These are phyloP conservation scores for Moesziomyces globuligerus DNA, from an alignment of 1,284 basidiomycete genomes.

Conservation along the genomic window DNA sequence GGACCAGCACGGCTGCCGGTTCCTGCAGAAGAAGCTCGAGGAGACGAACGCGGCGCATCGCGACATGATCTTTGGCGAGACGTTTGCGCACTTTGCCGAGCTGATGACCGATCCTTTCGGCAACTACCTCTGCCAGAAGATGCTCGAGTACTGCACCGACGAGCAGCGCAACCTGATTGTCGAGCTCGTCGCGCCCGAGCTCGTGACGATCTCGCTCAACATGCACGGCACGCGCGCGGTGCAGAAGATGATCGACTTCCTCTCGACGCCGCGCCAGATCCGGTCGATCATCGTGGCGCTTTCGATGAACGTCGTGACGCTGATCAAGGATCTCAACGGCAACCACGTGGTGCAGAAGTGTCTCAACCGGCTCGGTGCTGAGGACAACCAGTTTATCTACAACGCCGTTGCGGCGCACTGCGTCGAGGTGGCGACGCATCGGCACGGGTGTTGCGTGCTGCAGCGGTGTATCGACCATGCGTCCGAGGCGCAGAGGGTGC, in stretches of 20 bases:
- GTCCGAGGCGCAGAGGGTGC: slow-evolving; percentile 91
- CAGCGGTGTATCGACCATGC: slow-evolving; percentile 99
- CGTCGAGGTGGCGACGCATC: slow-evolving; percentile 98
- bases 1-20: slow-evolving; percentile 98
- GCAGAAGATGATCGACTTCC: slow-evolving; percentile 99
- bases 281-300: slow-evolving; percentile 96
- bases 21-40: slow-evolving; percentile 98
- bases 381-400: slow-evolving; percentile 99
- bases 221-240: slow-evolving; percentile 99
- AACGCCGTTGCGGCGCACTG: slow-evolving; percentile 99
- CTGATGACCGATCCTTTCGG: slow-evolving; percentile 99
- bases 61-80: slow-evolving; percentile 99
- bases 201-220: slow-evolving; percentile 97
- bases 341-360: slow-evolving; percentile 99
- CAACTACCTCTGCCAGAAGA: slow-evolving; percentile 98
- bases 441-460: slow-evolving; percentile 97
- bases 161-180: slow-evolving; percentile 97
- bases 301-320: slow-evolving; percentile 94
- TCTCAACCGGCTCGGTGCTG: slow-evolving; percentile 93
- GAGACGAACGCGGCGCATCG: slow-evolving; percentile 81
- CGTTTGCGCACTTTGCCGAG: slow-evolving; percentile 96
- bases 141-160: slow-evolving; percentile 96
- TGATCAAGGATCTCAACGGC: slow-evolving; percentile 99
- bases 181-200: slow-evolving; percentile 94
- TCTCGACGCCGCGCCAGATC: slow-evolving; percentile 78